These are phyloP conservation scores for Dictyostelium gargantuum DNA, from an alignment of 208 protist genomes.

Conservation along the genomic window DNA sequence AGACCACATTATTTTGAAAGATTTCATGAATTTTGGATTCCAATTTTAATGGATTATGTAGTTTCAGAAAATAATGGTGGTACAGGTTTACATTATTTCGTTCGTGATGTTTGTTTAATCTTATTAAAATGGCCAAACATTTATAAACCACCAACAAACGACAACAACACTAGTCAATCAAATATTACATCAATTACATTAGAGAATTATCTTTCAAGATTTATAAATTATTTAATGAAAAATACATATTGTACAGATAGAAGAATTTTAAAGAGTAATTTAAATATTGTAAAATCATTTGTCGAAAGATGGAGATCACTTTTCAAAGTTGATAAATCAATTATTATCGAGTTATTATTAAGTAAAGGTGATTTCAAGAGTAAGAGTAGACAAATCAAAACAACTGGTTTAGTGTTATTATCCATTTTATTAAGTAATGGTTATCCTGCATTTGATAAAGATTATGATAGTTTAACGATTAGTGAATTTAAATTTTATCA, in stretches of 20 bases:
- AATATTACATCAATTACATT: background rate
- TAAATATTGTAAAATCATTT: constrained; percentile 86
- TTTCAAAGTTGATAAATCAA: background rate
- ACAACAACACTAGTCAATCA: too few species aligned
- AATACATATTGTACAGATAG: constrained; percentile 67
- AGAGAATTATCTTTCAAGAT: background rate
- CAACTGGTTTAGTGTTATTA: constrained; percentile 83
- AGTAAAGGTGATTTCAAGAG: constrained; percentile 17
- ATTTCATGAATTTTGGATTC: constrained; percentile 78
- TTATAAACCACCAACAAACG: background rate
- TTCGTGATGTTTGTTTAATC: constrained; percentile 82
- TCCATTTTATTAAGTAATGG: constrained; percentile 82
- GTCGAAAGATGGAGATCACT: constrained; percentile 75
- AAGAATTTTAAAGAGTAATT: constrained; percentile 81
- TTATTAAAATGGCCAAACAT: constrained; percentile 50
- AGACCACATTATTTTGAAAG: constrained; percentile 75
- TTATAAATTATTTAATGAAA: constrained; percentile 75
- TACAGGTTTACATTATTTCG: constrained; percentile 88
- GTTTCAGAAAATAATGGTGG: constrained; percentile 65
- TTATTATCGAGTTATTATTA: background rate
- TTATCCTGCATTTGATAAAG: constrained; percentile 27
- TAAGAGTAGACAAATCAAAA: constrained; percentile 21
- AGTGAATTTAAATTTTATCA: constrained; percentile 74
- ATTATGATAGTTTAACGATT: background rate
- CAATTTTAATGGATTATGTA: constrained; percentile 79